A percentile compares a stretch with the other conserved stretches of the same genome.
phyloP scores from a whole-genome alignment of 2,329 filamentous ascomycete species.

The Beauveria medogensis region DNA sequence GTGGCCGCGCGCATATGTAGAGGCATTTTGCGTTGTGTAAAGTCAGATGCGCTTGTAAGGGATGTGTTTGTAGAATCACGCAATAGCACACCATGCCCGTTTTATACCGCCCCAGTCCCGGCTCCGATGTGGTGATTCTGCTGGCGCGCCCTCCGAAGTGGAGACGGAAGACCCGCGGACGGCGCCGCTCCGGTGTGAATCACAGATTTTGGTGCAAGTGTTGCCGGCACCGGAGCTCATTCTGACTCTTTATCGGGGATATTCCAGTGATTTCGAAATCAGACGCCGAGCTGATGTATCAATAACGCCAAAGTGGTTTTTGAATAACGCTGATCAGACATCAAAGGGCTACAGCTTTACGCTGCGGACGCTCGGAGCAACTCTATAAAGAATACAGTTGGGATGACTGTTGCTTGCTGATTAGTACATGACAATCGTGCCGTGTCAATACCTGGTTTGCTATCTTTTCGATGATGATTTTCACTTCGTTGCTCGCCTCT shows the following conservation, averaged over 20 bases:
- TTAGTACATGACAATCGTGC: not conserved
- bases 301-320: no score
- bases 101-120: not conserved
- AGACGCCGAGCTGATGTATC: not conserved
- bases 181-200: not conserved
- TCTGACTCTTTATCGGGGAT: not conserved
- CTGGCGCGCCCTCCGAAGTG: slow-evolving; percentile 4
- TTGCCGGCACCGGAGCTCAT: not conserved
- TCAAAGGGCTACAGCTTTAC: not conserved
- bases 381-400: not conserved
- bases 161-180: not conserved
- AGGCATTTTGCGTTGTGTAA: slow-evolving; percentile 15
- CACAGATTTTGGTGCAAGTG: not conserved
- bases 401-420: not conserved
- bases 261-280: not conserved
- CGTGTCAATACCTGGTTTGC: not conserved
- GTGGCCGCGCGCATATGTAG: slow-evolving; percentile 18
- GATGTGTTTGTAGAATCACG: not conserved
- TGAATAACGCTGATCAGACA: not conserved
- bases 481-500: not conserved
- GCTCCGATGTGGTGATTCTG: not conserved
- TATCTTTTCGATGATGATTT: not conserved
- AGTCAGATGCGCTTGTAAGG: not conserved
- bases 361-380: not conserved
- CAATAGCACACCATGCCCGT: not conserved